phyloP scores from a whole-genome alignment of 306 rosid genomes.

The Sicyos baderoa region DNA sequence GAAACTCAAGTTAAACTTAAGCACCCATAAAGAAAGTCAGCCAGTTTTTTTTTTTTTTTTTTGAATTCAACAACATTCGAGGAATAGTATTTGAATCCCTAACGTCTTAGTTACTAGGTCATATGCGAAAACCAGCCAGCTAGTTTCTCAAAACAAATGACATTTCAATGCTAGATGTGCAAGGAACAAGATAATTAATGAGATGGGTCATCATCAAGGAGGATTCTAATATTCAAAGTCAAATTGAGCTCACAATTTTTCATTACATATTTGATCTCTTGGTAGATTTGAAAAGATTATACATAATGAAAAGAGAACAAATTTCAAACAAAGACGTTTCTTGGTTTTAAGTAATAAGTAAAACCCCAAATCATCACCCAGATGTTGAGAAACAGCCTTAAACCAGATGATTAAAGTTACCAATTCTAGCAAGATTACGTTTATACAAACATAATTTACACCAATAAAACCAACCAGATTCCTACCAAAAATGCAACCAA shows the following conservation, averaged over 20 bases:
- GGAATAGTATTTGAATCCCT: too few relatives aligned
- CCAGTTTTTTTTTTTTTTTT: not conserved
- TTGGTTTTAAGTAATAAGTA: not conserved
- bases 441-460: not conserved
- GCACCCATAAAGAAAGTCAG: not conserved
- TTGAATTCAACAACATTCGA: too few relatives aligned
- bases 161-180: constrained; percentile 1
- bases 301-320: not conserved
- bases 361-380: constrained; percentile 9
- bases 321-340: not conserved
- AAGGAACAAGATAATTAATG: constrained; percentile 4
- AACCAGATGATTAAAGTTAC: not conserved
- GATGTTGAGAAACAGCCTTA: not conserved
- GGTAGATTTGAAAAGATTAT: not conserved
- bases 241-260: not conserved
- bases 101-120: too few relatives aligned
- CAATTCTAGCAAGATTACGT: constrained; percentile 5
- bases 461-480: not conserved
- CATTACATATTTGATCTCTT: not conserved
- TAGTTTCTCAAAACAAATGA: constrained; percentile 9
- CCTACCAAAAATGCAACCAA: not conserved
- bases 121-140: not conserved
- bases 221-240: not conserved
- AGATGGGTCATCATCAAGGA: constrained; percentile 13
- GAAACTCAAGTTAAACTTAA: not conserved